These are phyloP conservation scores for Parachlorella kessleri DNA, from an alignment of 139 green algal genomes.

Conservation along the genomic window DNA sequence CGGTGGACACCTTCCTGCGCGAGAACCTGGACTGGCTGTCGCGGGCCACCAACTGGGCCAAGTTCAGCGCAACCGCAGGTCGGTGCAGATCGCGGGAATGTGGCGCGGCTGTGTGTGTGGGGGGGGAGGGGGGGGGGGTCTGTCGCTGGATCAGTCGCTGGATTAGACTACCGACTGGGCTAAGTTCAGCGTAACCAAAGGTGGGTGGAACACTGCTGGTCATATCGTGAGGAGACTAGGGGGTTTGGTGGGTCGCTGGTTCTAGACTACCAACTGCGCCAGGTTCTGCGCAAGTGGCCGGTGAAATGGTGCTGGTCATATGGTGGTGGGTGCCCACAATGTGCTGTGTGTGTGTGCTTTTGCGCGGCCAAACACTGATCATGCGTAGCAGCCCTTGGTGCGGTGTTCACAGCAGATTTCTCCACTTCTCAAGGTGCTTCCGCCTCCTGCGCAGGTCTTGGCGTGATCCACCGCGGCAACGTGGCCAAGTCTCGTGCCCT, in stretches of 20 bases:
- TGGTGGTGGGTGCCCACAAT: not conserved
- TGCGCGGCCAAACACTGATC: too few species aligned
- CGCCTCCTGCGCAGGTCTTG: too few species aligned
- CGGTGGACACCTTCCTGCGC: constrained; percentile 95
- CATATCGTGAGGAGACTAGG: too few species aligned
- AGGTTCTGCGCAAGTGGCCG: too few species aligned
- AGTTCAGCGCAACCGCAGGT: constrained; percentile 95
- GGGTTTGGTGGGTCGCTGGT: not conserved
- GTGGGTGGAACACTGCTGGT: not conserved
- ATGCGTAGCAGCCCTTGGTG: too few species aligned
- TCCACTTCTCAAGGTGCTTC: too few species aligned
- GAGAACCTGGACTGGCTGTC: constrained; percentile 97
- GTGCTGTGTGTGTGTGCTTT: not conserved
- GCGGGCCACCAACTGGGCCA: constrained; percentile 98
- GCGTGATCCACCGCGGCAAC: constrained; percentile 96
- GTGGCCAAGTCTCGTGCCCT: constrained; percentile 75
- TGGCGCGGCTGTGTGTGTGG: not conserved
- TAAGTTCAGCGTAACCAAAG: constrained; percentile 89
- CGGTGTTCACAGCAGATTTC: too few species aligned
- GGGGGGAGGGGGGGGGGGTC: not conserved
- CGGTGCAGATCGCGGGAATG: not conserved
- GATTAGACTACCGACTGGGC: constrained; percentile 90
- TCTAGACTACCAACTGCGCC: not conserved
- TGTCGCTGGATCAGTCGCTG: constrained; percentile 48
- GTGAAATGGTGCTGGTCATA: too few species aligned